Conservation (phyloP, 2,329 filamentous ascomycete species). For the Microthyrium microscopicum region DNA sequence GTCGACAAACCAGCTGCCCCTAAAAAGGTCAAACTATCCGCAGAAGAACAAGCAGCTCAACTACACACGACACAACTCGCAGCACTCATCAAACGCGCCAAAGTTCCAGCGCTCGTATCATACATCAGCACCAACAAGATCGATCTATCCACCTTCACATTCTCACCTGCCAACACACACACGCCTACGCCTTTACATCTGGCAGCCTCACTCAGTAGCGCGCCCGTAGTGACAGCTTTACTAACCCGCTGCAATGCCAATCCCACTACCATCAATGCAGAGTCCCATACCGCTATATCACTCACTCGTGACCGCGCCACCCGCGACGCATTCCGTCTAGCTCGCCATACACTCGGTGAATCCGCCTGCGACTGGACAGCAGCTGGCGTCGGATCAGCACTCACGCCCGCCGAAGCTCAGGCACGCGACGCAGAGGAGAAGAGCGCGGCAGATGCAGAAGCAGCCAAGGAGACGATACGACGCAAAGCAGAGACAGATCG, state of each 20-base stretch:
- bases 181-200: constrained; percentile 74
- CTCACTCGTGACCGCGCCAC: constrained; percentile 73
- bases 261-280: constrained; percentile 51
- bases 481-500: constrained; percentile 60
- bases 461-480: constrained; percentile 41
- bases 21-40: constrained; percentile 39
- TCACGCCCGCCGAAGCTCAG: constrained; percentile 58
- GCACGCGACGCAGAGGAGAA: constrained; percentile 53
- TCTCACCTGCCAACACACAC: constrained; percentile 64
- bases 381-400: constrained; percentile 52
- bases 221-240: constrained; percentile 61
- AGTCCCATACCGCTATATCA: constrained; percentile 77
- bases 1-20: constrained; percentile 13
- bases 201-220: constrained; percentile 63
- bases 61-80: constrained; percentile 83
- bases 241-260: constrained; percentile 59
- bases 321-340: constrained; percentile 80
- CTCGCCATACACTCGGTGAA: constrained; percentile 68
- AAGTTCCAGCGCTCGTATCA: constrained; percentile 68
- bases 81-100: constrained; percentile 73
- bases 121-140: constrained; percentile 66
- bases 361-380: constrained; percentile 60
- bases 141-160: constrained; percentile 53
- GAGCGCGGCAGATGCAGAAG: constrained; percentile 48
- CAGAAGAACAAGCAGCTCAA: constrained; percentile 67